These are phyloP conservation scores for Rhodotorula glutinis DNA, from an alignment of 1,284 basidiomycete genomes.

Conservation along the genomic window DNA sequence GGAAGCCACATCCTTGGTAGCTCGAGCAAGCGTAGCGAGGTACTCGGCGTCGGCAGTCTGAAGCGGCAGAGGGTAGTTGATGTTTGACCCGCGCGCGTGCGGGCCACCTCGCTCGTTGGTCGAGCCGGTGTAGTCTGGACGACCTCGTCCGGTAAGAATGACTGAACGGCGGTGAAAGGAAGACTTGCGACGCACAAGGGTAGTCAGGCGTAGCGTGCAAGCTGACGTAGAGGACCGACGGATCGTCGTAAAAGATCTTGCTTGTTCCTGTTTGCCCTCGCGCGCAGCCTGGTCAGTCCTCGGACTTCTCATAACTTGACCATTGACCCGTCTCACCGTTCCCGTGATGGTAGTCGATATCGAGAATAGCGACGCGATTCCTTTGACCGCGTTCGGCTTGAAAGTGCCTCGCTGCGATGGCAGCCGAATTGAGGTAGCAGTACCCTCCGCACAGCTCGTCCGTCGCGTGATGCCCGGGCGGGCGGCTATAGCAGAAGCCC, in stretches of 20 bases:
- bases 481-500: no score
- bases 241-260: slow-evolving; percentile 49
- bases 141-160: no score
- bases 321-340: slow-evolving; percentile 40
- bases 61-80: slow-evolving; percentile 49
- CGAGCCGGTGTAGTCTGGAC: slow-evolving; percentile 50
- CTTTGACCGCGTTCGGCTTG: slow-evolving; percentile 7
- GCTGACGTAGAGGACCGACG: slow-evolving; percentile 49
- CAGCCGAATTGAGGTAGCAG: slow-evolving; percentile 50
- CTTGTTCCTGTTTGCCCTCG: slow-evolving; percentile 12
- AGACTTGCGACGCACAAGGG: slow-evolving; percentile 45
- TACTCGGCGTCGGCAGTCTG: slow-evolving; percentile 45
- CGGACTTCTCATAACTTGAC: no score
- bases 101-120: slow-evolving; percentile 46
- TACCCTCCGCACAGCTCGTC: slow-evolving; percentile 49
- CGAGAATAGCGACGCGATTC: slow-evolving; percentile 47
- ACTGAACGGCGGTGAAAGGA: no score
- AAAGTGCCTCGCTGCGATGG: slow-evolving; percentile 47
- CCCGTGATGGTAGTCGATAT: slow-evolving; percentile 52
- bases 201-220: slow-evolving; percentile 50
- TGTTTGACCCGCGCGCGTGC: slow-evolving; percentile 44
- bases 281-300: background rate
- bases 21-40: slow-evolving; percentile 42
- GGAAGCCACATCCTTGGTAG: slow-evolving; percentile 38
- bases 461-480: slow-evolving; percentile 51